phyloP scores from a whole-genome alignment of 2,329 filamentous ascomycete genomes.

The Talaromyces sp. region DNA sequence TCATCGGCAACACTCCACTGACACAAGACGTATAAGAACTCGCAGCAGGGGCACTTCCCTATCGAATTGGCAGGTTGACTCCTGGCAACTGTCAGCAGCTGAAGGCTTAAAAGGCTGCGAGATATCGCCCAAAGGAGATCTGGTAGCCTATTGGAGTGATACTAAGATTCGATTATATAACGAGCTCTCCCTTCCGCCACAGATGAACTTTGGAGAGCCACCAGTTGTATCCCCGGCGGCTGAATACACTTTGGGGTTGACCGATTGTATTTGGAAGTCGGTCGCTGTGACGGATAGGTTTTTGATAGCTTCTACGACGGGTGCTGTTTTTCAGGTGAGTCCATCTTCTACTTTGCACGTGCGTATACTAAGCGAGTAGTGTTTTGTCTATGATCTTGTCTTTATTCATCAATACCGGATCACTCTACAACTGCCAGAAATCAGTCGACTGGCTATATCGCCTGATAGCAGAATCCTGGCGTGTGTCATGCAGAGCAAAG shows the following conservation, averaged over 20 bases:
- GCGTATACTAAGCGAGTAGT: conserved; percentile 1
- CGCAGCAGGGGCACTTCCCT: not conserved
- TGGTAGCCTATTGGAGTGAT: conserved; percentile 28
- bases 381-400: conserved; percentile 9
- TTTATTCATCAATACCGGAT: conserved; percentile 1
- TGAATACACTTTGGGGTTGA: not conserved
- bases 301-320: conserved; percentile 13
- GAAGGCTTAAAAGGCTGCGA: conserved; percentile 25
- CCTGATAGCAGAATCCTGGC: conserved; percentile 16
- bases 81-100: conserved; percentile 16
- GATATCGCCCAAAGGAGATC: conserved; percentile 24
- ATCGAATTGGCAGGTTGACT: conserved; percentile 18
- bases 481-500: conserved; percentile 21
- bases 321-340: conserved; percentile 13
- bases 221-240: not conserved
- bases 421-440: not conserved
- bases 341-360: not conserved
- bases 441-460: conserved; percentile 11
- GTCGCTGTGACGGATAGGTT: conserved; percentile 10
- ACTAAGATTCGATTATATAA: conserved; percentile 25
- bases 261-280: conserved; percentile 12
- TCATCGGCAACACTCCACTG: not conserved
- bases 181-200: conserved; percentile 16
- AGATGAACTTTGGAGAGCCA: not conserved
- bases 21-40: not conserved